Evolutionary conservation across 2,329 filamentous ascomycete genomes (phyloP).

Genomic region (Cladophialophora immunda): DNA sequence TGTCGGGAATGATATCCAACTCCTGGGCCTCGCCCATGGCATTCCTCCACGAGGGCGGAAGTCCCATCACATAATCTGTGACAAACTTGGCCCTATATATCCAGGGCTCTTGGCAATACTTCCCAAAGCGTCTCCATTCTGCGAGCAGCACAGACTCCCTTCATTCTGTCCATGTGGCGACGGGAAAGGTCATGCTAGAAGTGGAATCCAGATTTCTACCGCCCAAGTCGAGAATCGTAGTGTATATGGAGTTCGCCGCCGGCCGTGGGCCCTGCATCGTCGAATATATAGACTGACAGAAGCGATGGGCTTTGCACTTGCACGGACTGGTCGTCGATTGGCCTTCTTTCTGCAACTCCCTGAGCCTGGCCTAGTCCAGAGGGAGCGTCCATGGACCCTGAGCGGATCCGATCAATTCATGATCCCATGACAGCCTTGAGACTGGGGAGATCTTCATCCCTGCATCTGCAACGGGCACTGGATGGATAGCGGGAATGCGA

Average conservation of each 20-base stretch:
- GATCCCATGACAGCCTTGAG: not conserved
- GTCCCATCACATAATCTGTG: not conserved
- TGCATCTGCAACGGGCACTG: not conserved
- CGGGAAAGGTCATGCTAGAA: not conserved
- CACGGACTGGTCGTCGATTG: not conserved
- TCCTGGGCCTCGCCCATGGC: not conserved
- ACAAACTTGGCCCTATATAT: not conserved
- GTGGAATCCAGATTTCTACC: not conserved
- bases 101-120: not conserved
- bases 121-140: conserved; percentile 1
- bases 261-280: not conserved
- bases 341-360: not conserved
- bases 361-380: not conserved
- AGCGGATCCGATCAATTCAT: not conserved
- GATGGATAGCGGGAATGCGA: not conserved
- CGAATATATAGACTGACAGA: not conserved
- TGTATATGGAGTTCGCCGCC: not conserved
- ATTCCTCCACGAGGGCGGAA: not conserved
- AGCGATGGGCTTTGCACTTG: not conserved
- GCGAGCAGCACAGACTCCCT: not conserved
- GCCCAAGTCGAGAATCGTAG: not conserved
- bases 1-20: not conserved
- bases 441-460: not conserved
- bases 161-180: not conserved
- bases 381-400: not conserved